Conservation (phyloP, 306 rosid species). For the Echinosophora koreensis region DNA sequence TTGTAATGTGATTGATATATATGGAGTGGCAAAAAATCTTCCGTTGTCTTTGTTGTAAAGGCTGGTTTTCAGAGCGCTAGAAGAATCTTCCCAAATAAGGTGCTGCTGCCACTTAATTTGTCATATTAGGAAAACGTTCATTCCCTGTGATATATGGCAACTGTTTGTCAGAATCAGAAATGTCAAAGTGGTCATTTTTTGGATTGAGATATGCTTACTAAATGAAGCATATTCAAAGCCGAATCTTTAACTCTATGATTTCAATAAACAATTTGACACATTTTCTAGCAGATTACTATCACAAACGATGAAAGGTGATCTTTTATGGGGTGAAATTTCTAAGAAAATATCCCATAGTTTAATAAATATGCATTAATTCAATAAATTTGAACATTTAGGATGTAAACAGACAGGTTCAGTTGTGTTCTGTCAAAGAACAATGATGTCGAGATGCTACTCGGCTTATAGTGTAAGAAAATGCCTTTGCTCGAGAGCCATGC, state of each 20-base stretch:
- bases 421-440: too few relatives aligned
- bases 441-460: too few relatives aligned
- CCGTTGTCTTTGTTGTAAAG: background rate
- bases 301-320: too few relatives aligned
- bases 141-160: background rate
- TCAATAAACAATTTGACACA: too few relatives aligned
- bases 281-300: too few relatives aligned
- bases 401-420: too few relatives aligned
- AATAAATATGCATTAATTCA: too few relatives aligned
- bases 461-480: too few relatives aligned
- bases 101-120: slow-evolving; percentile 7
- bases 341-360: too few relatives aligned
- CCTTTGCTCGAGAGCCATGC: too few relatives aligned
- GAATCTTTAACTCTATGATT: background rate
- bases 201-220: background rate
- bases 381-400: too few relatives aligned
- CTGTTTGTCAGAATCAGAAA: background rate
- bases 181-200: background rate
- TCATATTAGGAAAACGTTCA: background rate
- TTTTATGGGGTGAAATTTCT: too few relatives aligned
- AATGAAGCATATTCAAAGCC: background rate
- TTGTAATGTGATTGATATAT: background rate
- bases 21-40: background rate
- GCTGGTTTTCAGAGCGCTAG: background rate
- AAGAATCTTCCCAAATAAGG: background rate